Evolutionary conservation across 2,329 filamentous ascomycete species (phyloP).

Genomic region (Xylaria arbuscula): DNA sequence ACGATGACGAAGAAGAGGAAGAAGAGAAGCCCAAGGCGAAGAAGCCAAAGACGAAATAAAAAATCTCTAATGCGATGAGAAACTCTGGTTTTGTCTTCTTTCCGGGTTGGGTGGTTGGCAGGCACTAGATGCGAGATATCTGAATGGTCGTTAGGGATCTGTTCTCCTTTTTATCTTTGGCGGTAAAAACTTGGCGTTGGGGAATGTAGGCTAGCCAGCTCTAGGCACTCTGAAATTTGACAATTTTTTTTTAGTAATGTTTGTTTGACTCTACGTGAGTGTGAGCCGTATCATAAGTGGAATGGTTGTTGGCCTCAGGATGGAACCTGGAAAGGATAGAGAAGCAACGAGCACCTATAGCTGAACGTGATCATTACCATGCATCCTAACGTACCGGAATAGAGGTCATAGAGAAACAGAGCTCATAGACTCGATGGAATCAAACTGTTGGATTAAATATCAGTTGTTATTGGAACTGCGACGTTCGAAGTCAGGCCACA

Average conservation of each 20-base stretch:
- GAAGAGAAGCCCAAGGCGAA: conserved; percentile 57
- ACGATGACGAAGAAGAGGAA: conserved; percentile 54
- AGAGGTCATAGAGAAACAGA: conserved; percentile 12
- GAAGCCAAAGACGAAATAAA: conserved; percentile 46
- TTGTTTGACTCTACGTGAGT: conserved; percentile 5
- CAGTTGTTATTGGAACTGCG: background rate
- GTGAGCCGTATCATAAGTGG: background rate
- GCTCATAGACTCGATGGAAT: background rate
- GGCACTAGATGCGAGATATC: conserved; percentile 22
- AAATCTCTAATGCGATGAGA: background rate
- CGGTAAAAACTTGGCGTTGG: conserved; percentile 35
- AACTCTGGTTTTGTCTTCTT: background rate
- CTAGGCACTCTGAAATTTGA: conserved; percentile 5
- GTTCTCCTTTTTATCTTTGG: conserved; percentile 8
- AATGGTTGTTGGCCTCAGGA: background rate
- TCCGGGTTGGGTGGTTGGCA: background rate
- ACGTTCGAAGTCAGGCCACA: background rate
- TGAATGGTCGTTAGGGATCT: background rate
- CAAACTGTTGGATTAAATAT: background rate
- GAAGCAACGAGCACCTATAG: too few species aligned
- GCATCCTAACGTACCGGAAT: background rate
- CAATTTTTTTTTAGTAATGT: background rate
- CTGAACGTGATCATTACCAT: background rate
- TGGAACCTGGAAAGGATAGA: too few species aligned
- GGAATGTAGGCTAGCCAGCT: conserved; percentile 29